Base-by-base conservation (phyloP, 345 rosid species). In the Raphanus raphanistrum region DNA sequence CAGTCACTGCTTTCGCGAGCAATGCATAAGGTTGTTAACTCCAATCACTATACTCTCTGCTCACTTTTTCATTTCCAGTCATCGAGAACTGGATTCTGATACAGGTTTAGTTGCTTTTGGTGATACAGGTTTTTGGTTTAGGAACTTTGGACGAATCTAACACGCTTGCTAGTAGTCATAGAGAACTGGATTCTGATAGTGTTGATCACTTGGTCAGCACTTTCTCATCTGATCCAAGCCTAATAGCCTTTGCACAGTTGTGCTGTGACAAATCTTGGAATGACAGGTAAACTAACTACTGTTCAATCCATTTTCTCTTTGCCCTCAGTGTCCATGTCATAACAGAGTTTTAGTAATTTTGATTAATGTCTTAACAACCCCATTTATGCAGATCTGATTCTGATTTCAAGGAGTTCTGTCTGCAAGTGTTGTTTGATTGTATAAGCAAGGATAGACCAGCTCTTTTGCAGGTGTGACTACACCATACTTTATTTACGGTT, bases 361-460 rank as follows among this genome's bases (percentile, higher is more conserved):
- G 21, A 21, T 21, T 21, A 5, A 31, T 31, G 33, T 2, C 27
- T 9, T 41, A 25, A 75, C 65, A 73, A 8, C 17, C 10, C 59
- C 50, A 11, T 80, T 67, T 77, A 63, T 87, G 81, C 90, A 43
- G 99, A 86, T 88, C 85, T 32, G 92, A 89, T 86, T 82, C 68
- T 70, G 89, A 95, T 80, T 95, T 95, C 86, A 96, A 85, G 87
- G 98, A 92, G 76, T 95, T 95, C 73, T 95, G 99, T 81, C 81
- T 92, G 77, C 99, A 92, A 90, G 94, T 95, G 68, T 76, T 95
- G 76, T 90, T 90, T 69, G 98, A 95, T 80, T 92, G 99, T 74
- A 86, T 95, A 81, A 91, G 98, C 92, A 95, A 92, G 81, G 99
- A 95, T 80, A 87, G 96, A 74, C 99, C 99, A 77, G 90, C 96